phyloP scores from a whole-genome alignment of 108 stramenopile species.

The Pseudonitzschia delicatissima region DNA sequence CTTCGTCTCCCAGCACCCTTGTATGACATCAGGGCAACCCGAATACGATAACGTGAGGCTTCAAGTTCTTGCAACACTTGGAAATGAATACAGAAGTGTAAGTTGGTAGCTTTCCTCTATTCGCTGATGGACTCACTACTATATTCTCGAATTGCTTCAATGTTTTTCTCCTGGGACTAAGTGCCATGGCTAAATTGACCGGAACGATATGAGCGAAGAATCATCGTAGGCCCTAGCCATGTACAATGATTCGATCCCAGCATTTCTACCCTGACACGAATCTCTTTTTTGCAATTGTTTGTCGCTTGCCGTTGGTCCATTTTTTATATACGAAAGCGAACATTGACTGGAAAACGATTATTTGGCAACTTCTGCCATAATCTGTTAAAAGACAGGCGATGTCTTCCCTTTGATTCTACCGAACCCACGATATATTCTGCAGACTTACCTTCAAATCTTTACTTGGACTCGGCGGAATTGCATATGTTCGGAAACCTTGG shows the following conservation, averaged over 20 bases:
- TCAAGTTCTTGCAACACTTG: slow-evolving; percentile 41
- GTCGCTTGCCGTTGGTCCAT: not conserved
- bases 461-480: slow-evolving; percentile 66
- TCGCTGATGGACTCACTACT: no score
- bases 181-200: no score
- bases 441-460: slow-evolving; percentile 55
- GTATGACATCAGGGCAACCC: slow-evolving; percentile 45
- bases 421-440: slow-evolving; percentile 28
- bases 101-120: no score
- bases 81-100: slow-evolving; percentile 38
- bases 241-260: not conserved
- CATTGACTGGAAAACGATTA: slow-evolving; percentile 6
- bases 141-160: no score
- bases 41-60: slow-evolving; percentile 42
- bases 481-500: slow-evolving; percentile 62
- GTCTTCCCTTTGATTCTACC: slow-evolving; percentile 43
- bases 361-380: slow-evolving; percentile 34
- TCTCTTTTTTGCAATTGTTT: not conserved
- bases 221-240: no score
- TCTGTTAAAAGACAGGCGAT: slow-evolving; percentile 33
- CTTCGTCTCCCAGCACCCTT: slow-evolving; percentile 52
- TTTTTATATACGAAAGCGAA: not conserved
- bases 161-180: no score
- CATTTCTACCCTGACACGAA: not conserved
- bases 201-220: no score